Conservation (phyloP, 2,329 filamentous ascomycete genomes). For the Penicillium sp. region DNA sequence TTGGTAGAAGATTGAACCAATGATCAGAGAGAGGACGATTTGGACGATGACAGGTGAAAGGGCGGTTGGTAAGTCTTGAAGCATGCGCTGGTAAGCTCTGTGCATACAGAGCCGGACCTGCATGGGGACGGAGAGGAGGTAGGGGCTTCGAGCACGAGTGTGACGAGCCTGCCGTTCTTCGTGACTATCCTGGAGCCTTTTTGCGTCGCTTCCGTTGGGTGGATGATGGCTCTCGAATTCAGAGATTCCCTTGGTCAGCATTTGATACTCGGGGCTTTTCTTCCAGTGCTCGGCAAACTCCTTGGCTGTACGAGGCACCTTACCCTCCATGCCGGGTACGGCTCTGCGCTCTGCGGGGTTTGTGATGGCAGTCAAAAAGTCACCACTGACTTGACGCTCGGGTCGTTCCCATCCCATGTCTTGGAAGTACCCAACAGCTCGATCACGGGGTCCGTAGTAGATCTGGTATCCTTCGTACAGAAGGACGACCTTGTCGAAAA, state of each 20-base stretch:
- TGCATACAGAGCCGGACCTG: slow-evolving; percentile 78
- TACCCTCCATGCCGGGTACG: slow-evolving; percentile 59
- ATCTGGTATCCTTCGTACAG: slow-evolving; percentile 74
- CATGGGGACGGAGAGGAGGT: slow-evolving; percentile 72
- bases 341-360: slow-evolving; percentile 60
- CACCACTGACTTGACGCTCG: slow-evolving; percentile 64
- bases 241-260: slow-evolving; percentile 41
- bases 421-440: slow-evolving; percentile 67
- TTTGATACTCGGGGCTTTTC: slow-evolving; percentile 48
- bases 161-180: slow-evolving; percentile 38
- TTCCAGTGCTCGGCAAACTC: slow-evolving; percentile 64
- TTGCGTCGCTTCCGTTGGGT: slow-evolving; percentile 31
- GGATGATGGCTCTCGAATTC: slow-evolving; percentile 39
- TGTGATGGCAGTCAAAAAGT: slow-evolving; percentile 69
- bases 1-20: slow-evolving; percentile 80
- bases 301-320: slow-evolving; percentile 65
- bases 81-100: slow-evolving; percentile 74
- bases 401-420: slow-evolving; percentile 68
- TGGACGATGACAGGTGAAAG: slow-evolving; percentile 66
- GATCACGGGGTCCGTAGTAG: slow-evolving; percentile 64
- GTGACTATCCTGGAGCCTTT: slow-evolving; percentile 37
- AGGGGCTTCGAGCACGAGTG: slow-evolving; percentile 60
- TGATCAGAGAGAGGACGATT: slow-evolving; percentile 71
- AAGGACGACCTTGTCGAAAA: slow-evolving; percentile 70
- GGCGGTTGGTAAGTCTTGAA: slow-evolving; percentile 72